Evolutionary conservation across 2,329 filamentous ascomycete species (phyloP).

Genomic region (Fusarium sp.): DNA sequence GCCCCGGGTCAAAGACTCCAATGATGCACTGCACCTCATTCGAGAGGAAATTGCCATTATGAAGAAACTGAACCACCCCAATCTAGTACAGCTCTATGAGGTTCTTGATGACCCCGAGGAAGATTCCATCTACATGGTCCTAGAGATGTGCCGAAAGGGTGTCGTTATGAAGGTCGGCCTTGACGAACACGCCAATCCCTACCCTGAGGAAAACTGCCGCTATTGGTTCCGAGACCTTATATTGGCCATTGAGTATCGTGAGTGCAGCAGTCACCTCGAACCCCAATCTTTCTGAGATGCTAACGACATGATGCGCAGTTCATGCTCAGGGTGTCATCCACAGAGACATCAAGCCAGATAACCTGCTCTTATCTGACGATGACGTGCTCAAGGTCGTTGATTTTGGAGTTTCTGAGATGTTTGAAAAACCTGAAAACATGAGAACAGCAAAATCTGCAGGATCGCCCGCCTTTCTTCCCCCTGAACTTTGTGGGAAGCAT

Average conservation of each 20-base stretch:
- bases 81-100: conserved; percentile 92
- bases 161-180: conserved; percentile 96
- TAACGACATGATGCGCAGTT: conserved; percentile 58
- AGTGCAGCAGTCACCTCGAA: conserved; percentile 46
- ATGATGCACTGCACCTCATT: conserved; percentile 82
- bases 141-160: conserved; percentile 99
- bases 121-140: conserved; percentile 97
- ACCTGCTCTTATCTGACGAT: conserved; percentile 87
- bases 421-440: conserved; percentile 87
- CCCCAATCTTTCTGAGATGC: background rate
- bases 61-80: conserved; percentile 97
- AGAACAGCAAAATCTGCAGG: conserved; percentile 91
- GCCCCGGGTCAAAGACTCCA: conserved; percentile 64
- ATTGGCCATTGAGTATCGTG: conserved; percentile 90
- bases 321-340: conserved; percentile 96
- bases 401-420: conserved; percentile 99
- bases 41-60: conserved; percentile 98
- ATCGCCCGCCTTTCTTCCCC: conserved; percentile 92
- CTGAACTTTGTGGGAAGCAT: conserved; percentile 89
- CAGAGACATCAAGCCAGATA: conserved; percentile 97
- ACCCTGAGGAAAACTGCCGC: conserved; percentile 82
- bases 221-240: conserved; percentile 96
- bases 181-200: conserved; percentile 83
- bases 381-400: conserved; percentile 97
- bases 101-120: conserved; percentile 95